These are phyloP conservation scores for Neurospora sp. DNA, from an alignment of 495 filamentous ascomycete species.

Conservation along the genomic window DNA sequence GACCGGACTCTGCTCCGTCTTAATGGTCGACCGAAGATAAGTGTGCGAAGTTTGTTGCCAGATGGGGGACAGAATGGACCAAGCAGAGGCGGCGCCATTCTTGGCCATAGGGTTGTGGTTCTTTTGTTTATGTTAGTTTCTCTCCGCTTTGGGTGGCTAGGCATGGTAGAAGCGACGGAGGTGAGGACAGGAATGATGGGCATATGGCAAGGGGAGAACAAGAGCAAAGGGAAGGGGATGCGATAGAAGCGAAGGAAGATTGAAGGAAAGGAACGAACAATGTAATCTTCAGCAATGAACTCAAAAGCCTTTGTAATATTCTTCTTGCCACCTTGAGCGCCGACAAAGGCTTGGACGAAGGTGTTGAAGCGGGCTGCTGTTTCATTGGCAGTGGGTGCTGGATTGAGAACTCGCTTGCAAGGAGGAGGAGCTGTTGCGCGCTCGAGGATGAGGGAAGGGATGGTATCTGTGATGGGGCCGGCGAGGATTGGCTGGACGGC, in stretches of 20 bases:
- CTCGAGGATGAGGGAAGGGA: neutral
- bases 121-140: neutral
- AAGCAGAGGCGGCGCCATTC: neutral
- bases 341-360: neutral
- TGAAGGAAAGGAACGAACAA: neutral
- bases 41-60: neutral
- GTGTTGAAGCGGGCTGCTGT: neutral
- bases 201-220: neutral
- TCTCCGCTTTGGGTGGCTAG: neutral
- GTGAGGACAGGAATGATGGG: neutral
- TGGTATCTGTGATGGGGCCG: neutral
- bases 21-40: neutral
- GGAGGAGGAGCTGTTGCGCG: neutral
- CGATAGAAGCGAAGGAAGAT: neutral
- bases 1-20: neutral
- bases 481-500: neutral
- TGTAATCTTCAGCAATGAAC: neutral
- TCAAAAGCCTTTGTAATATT: neutral
- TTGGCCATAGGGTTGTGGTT: neutral
- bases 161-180: neutral
- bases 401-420: neutral
- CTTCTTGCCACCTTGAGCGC: neutral
- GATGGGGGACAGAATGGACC: neutral
- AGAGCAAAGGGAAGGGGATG: neutral
- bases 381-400: neutral